phyloP scores from a whole-genome alignment of 2,329 filamentous ascomycete species.

The Stagonosporopsis cucurbitacearum region DNA sequence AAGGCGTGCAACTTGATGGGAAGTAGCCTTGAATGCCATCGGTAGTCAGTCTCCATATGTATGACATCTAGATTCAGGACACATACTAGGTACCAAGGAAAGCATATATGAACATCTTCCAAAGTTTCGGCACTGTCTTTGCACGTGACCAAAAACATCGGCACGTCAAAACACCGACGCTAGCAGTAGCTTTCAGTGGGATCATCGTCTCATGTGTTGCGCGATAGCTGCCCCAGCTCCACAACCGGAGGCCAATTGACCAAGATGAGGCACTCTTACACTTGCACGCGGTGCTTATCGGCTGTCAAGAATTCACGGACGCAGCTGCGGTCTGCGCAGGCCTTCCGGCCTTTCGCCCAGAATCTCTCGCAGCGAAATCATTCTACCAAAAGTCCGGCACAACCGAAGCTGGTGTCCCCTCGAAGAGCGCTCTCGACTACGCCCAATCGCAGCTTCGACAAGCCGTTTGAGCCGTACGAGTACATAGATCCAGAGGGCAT shows the following conservation, averaged over 20 bases:
- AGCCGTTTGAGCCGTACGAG: slow-evolving; percentile 44
- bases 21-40: not conserved
- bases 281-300: slow-evolving; percentile 50
- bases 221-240: slow-evolving; percentile 6
- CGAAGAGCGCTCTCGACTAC: slow-evolving; percentile 42
- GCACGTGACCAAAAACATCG: slow-evolving; percentile 9
- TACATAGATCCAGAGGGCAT: slow-evolving; percentile 46
- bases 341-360: slow-evolving; percentile 34
- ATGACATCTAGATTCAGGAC: not conserved
- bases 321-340: slow-evolving; percentile 33
- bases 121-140: no score
- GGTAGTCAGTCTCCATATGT: not conserved
- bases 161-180: slow-evolving; percentile 6
- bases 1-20: not conserved
- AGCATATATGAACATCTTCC: no score
- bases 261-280: slow-evolving; percentile 50
- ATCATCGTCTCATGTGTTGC: slow-evolving; percentile 13
- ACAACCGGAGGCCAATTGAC: slow-evolving; percentile 13
- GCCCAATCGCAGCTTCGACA: slow-evolving; percentile 34
- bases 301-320: slow-evolving; percentile 39
- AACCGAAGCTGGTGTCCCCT: slow-evolving; percentile 33
- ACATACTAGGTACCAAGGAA: not conserved
- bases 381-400: slow-evolving; percentile 41
- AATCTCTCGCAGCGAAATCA: slow-evolving; percentile 38
- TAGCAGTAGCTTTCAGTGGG: slow-evolving; percentile 16